These are phyloP conservation scores for Talaromyces thailandensis DNA, from an alignment of 495 filamentous ascomycete species.

Conservation along the genomic window DNA sequence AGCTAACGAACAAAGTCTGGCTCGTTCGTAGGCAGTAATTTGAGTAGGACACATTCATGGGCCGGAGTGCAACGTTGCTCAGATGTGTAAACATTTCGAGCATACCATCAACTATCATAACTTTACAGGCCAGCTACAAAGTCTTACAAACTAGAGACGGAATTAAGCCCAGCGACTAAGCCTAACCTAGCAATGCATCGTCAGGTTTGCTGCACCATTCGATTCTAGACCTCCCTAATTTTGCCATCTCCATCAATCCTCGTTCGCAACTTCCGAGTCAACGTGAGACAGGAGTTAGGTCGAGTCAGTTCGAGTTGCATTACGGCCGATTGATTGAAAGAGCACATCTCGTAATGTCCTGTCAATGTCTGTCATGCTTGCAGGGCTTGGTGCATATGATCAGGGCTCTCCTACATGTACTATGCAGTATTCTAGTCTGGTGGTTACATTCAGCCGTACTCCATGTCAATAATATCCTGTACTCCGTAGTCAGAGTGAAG, in stretches of 20 bases:
- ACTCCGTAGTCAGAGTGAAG: not conserved
- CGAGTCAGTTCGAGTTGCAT: not conserved
- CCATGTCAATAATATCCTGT: not conserved
- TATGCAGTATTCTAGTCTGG: not conserved
- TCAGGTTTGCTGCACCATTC: no score
- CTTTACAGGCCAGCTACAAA: no score
- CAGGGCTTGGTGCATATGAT: not conserved
- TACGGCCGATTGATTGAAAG: not conserved
- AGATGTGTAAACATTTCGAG: not conserved
- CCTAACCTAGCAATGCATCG: no score
- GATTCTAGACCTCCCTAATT: no score
- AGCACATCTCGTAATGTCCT: not conserved
- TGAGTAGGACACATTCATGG: not conserved
- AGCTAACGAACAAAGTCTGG: no score
- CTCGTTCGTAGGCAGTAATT: no score
- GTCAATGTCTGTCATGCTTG: not conserved
- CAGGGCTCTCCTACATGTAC: no score
- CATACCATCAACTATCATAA: not conserved
- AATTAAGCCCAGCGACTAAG: no score
- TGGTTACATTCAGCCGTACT: not conserved
- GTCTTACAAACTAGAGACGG: no score
- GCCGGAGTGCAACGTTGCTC: not conserved
- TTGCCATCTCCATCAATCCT: not conserved
- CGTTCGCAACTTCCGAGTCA: not conserved
- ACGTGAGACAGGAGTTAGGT: not conserved